Base-by-base conservation (phyloP, 495 filamentous ascomycete species). In the Penicillium odoratum region DNA sequence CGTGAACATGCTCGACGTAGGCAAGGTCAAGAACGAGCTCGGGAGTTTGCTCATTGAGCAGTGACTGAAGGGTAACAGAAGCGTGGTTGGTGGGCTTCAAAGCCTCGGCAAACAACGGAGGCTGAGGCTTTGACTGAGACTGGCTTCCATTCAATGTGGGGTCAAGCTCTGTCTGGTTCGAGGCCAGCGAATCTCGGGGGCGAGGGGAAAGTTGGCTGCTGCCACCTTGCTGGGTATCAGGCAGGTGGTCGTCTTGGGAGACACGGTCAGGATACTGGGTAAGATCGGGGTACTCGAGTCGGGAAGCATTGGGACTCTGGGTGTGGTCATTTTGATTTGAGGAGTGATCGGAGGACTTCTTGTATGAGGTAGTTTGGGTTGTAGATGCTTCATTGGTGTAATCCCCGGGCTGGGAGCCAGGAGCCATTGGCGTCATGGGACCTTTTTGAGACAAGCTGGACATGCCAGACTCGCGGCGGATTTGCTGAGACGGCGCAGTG, bases 371-470 rank as follows among this genome's bases (percentile, higher is more conserved):
- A n/a, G 90, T 92, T 54, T 81, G 81, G 16, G 84, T 87, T 0
- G 91, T 94, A 7, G 92, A 96, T 4, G 92, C 92, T 63, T 92
- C 88, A 62, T 96, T 97, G 29, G 83, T 72, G 58, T 93, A 85
- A 45, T 90, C 88, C 4, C 80, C 84, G 4, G 89, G 84, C 50
- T 92, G 87, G 33, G 92, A 88, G 13, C 88, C 89, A 8, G 84
- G 83, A 9, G 88, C 85, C 68, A 97, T 81, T 25, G 88, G 83
- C 4, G 90, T 92, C 49, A 92, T 78, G 0, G 82, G 85, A 7
- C 87, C 89, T 42, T 81, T 78, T 70, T 97, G 92, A 5, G 90
- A 86, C 33, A 83, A 70, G 61, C 73, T 77, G 5, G 73, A 78
- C 29, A 79, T 60, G 7, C 77, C 77, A 11, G 75, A 79, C 57